Conservation (phyloP, 2,329 filamentous ascomycete genomes). For the Penicillium fuscoglaucum region DNA sequence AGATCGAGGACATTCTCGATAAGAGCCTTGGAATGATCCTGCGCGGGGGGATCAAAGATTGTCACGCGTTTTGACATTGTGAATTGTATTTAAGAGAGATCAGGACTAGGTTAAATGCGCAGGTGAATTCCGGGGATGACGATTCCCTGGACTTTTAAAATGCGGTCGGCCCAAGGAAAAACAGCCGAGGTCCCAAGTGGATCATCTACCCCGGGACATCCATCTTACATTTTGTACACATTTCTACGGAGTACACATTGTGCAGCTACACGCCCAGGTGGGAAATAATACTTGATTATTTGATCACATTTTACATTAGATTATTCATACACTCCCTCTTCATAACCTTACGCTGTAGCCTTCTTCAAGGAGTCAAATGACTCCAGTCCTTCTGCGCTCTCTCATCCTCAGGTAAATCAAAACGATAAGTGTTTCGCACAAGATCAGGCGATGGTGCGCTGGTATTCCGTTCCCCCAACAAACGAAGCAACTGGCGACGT, state of each 20-base stretch:
- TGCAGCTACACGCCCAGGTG: background rate
- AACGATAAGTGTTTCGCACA: constrained; percentile 30
- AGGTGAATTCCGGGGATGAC: constrained; percentile 5
- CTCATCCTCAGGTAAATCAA: constrained; percentile 24
- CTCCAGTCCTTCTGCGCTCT: constrained; percentile 6
- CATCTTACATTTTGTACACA: background rate
- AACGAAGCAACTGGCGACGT: constrained; percentile 40
- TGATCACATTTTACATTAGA: background rate
- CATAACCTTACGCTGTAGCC: background rate
- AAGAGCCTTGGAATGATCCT: constrained; percentile 69
- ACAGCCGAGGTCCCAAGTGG: constrained; percentile 22
- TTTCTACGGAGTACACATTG: background rate
- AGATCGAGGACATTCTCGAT: constrained; percentile 90
- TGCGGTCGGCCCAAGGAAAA: constrained; percentile 2
- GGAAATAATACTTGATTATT: background rate
- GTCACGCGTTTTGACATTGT: constrained; percentile 50
- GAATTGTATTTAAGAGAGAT: background rate
- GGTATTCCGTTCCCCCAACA: constrained; percentile 34
- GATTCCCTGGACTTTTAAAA: constrained; percentile 12
- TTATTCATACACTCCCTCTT: background rate
- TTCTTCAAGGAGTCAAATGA: background rate
- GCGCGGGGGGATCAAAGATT: constrained; percentile 72
- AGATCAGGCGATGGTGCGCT: constrained; percentile 30
- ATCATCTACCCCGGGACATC: background rate
- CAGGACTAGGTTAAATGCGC: background rate